Evolutionary conservation across 129 eudicot species (phyloP), one percentile per base, ranked within the genome.

Genomic region (Flaveria trinervia): DNA sequence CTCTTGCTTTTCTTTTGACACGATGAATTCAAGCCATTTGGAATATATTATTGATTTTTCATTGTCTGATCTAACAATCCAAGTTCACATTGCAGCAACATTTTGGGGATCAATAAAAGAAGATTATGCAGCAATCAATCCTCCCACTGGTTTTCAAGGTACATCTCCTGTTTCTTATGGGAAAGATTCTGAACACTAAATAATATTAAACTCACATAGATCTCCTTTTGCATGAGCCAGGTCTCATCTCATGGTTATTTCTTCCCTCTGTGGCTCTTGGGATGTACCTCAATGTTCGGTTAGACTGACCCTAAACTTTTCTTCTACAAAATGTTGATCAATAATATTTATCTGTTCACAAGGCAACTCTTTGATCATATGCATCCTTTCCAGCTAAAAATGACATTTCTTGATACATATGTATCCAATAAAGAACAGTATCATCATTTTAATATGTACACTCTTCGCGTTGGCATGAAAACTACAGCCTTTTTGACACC

Each of bases 91-190:
- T 83, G 20, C 89, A 93, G 98, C 82, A 71, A 79, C 98, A 71
- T 90, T 93, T 80, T 90, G 90, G 92, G 95, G 83, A 78, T 79
- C 88, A 68, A 60, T 93, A 59, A 90, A 92, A 41, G 92, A 88
- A 85, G 98, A 93, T 70, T 93, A 86, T 79, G 88, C 87, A 30
- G 90, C 96, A 23, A 69, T 88, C 41, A 89, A 59, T 54, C 98
- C 98, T 76, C 98, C 98, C 7, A 66, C 84, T 36, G 98, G 98
- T 76, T 93, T 93, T 80, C 98, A 93, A 68, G 98, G 98, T 90
- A 88, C 76, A 59, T 73, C 51, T 83, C 13, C 62, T 44, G 1
- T 20, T 48, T 64, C 20, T 71, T 43, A 25, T 62, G 15, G 36
- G 28, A 28, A 62, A 16, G 49, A 14, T 14, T 62, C 18, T 1